Evolutionary conservation across 345 rosid species (phyloP).

Genomic region (Acer negundo): DNA sequence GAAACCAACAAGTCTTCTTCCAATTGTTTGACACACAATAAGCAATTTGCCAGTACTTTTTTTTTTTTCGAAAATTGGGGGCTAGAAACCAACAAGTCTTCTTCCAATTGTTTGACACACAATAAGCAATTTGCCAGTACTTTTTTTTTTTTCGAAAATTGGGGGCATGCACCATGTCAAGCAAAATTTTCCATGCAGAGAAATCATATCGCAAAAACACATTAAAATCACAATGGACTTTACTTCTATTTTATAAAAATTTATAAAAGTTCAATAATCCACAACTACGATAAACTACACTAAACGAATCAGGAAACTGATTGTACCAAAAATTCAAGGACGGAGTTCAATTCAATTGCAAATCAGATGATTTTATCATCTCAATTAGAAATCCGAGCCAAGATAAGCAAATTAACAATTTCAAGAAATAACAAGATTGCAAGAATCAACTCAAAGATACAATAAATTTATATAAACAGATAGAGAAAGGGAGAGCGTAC

Average conservation of each 20-base stretch:
- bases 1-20: neutral
- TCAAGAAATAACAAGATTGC: neutral
- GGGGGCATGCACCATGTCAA: neutral
- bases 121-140: too few relatives aligned
- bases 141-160: neutral
- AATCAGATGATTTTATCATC: neutral
- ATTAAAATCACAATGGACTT: neutral
- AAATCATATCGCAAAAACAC: neutral
- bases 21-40: neutral
- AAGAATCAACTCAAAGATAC: neutral
- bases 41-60: neutral
- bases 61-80: neutral
- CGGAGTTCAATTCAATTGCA: neutral
- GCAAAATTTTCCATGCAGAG: neutral
- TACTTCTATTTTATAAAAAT: too few relatives aligned
- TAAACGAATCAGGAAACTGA: neutral
- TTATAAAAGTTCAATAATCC: neutral
- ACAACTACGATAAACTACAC: neutral
- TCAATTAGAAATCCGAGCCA: neutral
- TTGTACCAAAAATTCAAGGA: neutral
- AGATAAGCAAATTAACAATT: neutral
- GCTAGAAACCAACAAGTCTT: too few relatives aligned
- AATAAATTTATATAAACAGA: neutral
- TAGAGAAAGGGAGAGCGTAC: slow-evolving; percentile 34
- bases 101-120: too few relatives aligned